A percentile compares a stretch with the other conserved stretches of the same genome.
phyloP scores from a whole-genome alignment of 768 basidiomycete species.

The Clathrus columnatus region DNA sequence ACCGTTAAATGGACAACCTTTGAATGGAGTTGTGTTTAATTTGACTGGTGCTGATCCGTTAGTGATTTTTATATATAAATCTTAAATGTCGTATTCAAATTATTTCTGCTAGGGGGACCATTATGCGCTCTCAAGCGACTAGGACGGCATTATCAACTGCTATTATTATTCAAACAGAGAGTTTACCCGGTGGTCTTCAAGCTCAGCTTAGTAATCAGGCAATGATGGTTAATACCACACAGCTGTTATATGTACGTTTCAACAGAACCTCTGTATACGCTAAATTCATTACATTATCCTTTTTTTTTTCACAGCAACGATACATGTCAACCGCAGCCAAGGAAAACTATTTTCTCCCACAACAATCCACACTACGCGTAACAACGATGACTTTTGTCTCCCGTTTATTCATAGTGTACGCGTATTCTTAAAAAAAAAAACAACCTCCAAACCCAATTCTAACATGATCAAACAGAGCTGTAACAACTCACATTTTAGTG shows the following conservation, averaged over 20 bases:
- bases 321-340: constrained; percentile 44
- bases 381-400: constrained; percentile 36
- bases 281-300: not conserved
- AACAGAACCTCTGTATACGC: not conserved
- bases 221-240: constrained; percentile 29
- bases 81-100: not conserved
- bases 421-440: not conserved
- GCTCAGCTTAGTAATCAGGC: constrained; percentile 29
- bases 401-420: constrained; percentile 43
- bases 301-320: constrained; percentile 25
- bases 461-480: constrained; percentile 24
- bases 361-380: constrained; percentile 27
- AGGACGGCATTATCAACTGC: constrained; percentile 43
- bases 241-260: constrained; percentile 41
- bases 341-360: constrained; percentile 40
- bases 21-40: constrained; percentile 48
- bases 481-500: constrained; percentile 36
- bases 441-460: not conserved
- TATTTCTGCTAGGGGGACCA: not conserved
- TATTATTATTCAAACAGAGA: constrained; percentile 37
- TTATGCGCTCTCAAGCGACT: constrained; percentile 31
- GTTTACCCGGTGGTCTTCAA: constrained; percentile 29
- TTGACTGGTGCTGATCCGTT: constrained; percentile 29
- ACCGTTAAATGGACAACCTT: constrained; percentile 37
- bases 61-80: not conserved